Evolutionary conservation across 2,329 filamentous ascomycete species (phyloP), one percentile per base, ranked within the genome.

Genomic region (Akanthomyces dipterigenus): DNA sequence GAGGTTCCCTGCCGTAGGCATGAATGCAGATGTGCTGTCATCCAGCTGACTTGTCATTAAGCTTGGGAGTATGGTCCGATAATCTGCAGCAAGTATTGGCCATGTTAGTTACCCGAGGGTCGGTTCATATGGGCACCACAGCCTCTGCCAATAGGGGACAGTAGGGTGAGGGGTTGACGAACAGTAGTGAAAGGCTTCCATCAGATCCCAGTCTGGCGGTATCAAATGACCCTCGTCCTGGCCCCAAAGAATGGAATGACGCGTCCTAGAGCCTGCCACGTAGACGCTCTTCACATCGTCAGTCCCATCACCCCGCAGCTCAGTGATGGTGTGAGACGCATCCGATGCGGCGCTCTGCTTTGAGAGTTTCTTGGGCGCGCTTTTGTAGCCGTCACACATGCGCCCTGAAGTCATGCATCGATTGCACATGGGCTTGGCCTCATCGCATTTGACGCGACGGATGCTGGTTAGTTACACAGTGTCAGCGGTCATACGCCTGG

Each of bases 341-440:
- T 22, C 12, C 6, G n/a, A n/a, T n/a, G 31, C 5, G 20, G 18
- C 45, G 20, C 16, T 49, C 24, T 50, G 45, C 36, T 42, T 42
- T 22, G 55, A 5, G 20, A 45, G 34, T 22, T 49, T 58, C 22
- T 40, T 40, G 7, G 45, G 45, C 18, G 34, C 45, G 14, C 16
- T 46, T 31, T 50, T 58, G 18, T 58, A 58, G 9, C 55, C 55
- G 22, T 58, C 55, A 42, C 55, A 58, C 55, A 58, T 58, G 45
- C 55, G 55, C 11, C 55, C 55, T n/a, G 55, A 58, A 36, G 34
- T 58, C 45, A 58, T 58, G 55, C 55, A 58, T 20, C 55, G 45
- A 11, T 58, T 58, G 24, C 55, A 58, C 55, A 58, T 58, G 16
- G 55, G 55, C 20, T 58, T 58, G 16, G 34, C 55, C 24, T 58